These are phyloP conservation scores for Marsdenia floribunda DNA, from an alignment of 257 asterid genomes.

Conservation along the genomic window DNA sequence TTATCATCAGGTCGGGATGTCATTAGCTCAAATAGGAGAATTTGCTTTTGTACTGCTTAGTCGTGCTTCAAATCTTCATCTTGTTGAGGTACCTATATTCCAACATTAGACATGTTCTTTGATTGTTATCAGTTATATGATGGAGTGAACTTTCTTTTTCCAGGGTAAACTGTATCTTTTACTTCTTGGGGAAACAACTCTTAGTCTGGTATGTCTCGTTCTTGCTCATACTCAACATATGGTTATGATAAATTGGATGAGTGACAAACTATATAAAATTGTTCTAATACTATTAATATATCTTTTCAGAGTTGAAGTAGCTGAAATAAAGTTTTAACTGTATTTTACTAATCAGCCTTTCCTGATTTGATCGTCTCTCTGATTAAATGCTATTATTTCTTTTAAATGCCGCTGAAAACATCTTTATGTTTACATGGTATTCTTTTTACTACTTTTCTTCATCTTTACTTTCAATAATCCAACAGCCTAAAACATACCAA, in stretches of 20 bases:
- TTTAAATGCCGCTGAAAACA: neutral
- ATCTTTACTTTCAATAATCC: neutral
- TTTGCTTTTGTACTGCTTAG: constrained; percentile 96
- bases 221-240: constrained; percentile 22
- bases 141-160: neutral
- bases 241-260: too few species aligned
- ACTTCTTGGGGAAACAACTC: constrained; percentile 97
- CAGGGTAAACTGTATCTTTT: constrained; percentile 90
- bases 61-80: constrained; percentile 98
- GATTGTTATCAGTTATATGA: neutral
- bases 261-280: too few species aligned
- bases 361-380: neutral
- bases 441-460: neutral
- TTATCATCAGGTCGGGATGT: constrained; percentile 82
- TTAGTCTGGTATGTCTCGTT: constrained; percentile 52
- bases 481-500: neutral
- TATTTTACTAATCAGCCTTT: too few species aligned
- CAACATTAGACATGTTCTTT: neutral
- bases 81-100: constrained; percentile 71
- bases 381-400: neutral
- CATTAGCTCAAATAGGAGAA: constrained; percentile 98
- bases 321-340: too few species aligned
- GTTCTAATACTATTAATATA: too few species aligned
- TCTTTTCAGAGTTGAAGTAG: too few species aligned
- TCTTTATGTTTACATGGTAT: neutral